Base-by-base conservation (phyloP, 129 eudicot genomes). In the Chrysanthemum seticuspe region DNA sequence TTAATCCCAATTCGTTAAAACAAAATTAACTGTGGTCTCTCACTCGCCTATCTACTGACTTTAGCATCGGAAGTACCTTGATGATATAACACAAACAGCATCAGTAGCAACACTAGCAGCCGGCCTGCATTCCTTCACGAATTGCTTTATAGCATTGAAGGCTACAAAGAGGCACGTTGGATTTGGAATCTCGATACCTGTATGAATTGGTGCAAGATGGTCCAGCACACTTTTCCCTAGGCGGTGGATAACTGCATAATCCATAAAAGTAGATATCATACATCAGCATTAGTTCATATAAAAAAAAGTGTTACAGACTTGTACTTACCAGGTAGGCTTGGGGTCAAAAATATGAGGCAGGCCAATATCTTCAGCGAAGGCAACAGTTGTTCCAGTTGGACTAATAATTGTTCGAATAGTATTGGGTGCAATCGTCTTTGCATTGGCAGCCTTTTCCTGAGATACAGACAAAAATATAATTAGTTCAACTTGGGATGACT, bases 101-200 rank as follows among this genome's bases (percentile, higher is more conserved):
- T 36, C 29, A 58, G 31, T 71, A 75, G 79, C 85, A 74, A 31
- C 71, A 52, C 54, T 70, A 76, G 83, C 88, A 75, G 48, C 76
- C 82, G 29, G 70, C 70, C 23, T 70, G 83, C 81, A 72, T 62
- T 76, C 80, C 68, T 54, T 68, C 86, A 70, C 86, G 85, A 60
- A 94, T 74, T n/a, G 93, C 96, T 80, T 94, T 94, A 83, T 94
- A 94, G 85, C 98, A 94, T 69, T 90, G 84, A 58, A 94, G 91
- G 84, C 98, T 90, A 85, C 98, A 94, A 49, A 94, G 97, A 72
- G 98, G 98, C 64, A 88, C 85, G 74, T 84, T 88, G 40, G 91
- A 70, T 83, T 84, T 88, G 0, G 98, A 94, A 82, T 94, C 97
- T 2, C 98, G 86, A 70, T 94, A 94, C 77, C 83, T 90, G 88